phyloP scores from a whole-genome alignment of 2,329 filamentous ascomycete genomes.

The Exophiala alcalophila region DNA sequence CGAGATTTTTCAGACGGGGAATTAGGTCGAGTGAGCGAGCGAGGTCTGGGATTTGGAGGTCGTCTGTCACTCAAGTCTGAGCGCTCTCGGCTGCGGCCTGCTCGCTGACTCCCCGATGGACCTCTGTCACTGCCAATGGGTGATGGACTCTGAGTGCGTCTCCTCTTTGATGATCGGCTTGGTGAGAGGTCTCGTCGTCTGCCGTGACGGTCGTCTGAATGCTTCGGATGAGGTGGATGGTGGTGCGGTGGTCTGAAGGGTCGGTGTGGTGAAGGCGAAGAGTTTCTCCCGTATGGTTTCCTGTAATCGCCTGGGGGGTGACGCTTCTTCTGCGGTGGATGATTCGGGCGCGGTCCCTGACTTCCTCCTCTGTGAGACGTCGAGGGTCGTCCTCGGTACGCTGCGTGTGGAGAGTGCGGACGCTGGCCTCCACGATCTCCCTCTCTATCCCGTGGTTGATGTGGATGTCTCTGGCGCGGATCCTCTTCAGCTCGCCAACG shows the following conservation, averaged over 20 bases:
- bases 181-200: constrained; percentile 25
- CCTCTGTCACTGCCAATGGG: constrained; percentile 23
- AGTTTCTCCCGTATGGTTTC: constrained; percentile 21
- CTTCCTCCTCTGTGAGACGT: constrained; percentile 16
- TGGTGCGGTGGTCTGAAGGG: constrained; percentile 13
- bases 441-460: constrained; percentile 36
- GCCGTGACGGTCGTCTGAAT: constrained; percentile 16
- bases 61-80: constrained; percentile 38
- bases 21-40: constrained; percentile 34
- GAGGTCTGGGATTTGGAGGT: constrained; percentile 20
- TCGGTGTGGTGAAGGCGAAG: constrained; percentile 25
- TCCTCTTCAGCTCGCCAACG: constrained; percentile 49
- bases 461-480: constrained; percentile 34
- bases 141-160: constrained; percentile 30
- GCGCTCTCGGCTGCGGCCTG: constrained; percentile 40
- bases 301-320: constrained; percentile 19
- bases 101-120: constrained; percentile 32
- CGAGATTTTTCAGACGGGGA: constrained; percentile 32
- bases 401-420: constrained; percentile 23
- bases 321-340: constrained; percentile 18
- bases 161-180: constrained; percentile 25
- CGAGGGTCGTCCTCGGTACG: constrained; percentile 7
- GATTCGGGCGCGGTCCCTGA: constrained; percentile 7
- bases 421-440: constrained; percentile 15
- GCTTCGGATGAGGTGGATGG: constrained; percentile 11